Base-by-base conservation (phyloP, 2,329 filamentous ascomycete genomes). In the Aspergillus amoenus region DNA sequence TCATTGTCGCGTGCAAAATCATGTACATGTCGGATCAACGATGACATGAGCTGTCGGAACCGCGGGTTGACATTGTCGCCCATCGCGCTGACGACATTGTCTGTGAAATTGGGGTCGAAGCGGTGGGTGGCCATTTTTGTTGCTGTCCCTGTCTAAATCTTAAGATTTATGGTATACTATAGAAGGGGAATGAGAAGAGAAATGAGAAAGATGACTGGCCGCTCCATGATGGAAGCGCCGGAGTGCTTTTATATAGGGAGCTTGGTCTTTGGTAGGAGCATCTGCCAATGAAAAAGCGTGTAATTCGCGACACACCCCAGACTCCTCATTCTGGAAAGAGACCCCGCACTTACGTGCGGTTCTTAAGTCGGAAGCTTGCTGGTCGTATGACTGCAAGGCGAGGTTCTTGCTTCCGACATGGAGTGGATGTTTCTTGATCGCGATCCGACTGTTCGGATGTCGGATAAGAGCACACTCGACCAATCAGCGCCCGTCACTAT, bases 21-120 rank as follows among this genome's bases (percentile, higher is more conserved):
- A 61, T 86, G 83, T 5, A 85, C 70, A 66, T 86, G 83, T 46
- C 73, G 71, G 59, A 83, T 84, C 24, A 85, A 66, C 40, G 77
- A 74, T 27, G 72, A 68, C 73, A 83, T 78, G 64, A 93, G 81
- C 67, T 85, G 78, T 57, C 87, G 83, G 70, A 88, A 82, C 54
- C 90, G 82, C 50, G 88, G 85, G 22, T 81, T 83, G 77, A 92
- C 88, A 74, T 86, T 83, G 66, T 88, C 79, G 52, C 51, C 51
- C 51, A 53, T 53, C 11, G 51, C 51, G 24, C 17, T 30, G 51
- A 53, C 34, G 77, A 92, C 88, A 74, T 85, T 83, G 66, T 88
- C 79, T 51, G 90, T 93, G 66, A 83, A 75, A 59, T 72, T 71
- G 49, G 79, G 79, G 61, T 81, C 76, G 66, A 79, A 73, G 32